These are phyloP conservation scores for Aspergillus carbonarius DNA, from an alignment of 2,329 filamentous ascomycete species.

Conservation along the genomic window DNA sequence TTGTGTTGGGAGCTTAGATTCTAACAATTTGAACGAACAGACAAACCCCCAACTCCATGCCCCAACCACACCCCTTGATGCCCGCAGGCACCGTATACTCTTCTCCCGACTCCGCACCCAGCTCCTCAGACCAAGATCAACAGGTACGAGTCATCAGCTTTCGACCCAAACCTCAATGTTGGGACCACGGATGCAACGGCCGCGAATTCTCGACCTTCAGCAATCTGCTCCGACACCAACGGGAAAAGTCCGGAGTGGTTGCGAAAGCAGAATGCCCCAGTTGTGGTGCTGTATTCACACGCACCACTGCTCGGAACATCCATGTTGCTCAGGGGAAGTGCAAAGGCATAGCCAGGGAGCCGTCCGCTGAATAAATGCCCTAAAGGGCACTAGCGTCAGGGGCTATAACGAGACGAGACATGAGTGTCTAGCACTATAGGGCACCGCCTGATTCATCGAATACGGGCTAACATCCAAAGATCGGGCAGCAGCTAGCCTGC, in stretches of 20 bases:
- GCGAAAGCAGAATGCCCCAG: slow-evolving; percentile 85
- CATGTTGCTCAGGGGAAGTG: slow-evolving; percentile 88
- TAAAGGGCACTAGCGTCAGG: neutral
- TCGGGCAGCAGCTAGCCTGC: neutral
- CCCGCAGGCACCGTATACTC: slow-evolving; percentile 29
- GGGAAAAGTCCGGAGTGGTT: slow-evolving; percentile 90
- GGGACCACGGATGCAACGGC: slow-evolving; percentile 95
- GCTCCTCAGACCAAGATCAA: slow-evolving; percentile 40
- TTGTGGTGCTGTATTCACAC: slow-evolving; percentile 89
- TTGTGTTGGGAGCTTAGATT: neutral
- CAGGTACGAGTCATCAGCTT: slow-evolving; percentile 70
- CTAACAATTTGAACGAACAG: slow-evolving; percentile 20
- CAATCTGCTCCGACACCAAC: slow-evolving; percentile 87
- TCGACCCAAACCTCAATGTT: slow-evolving; percentile 91
- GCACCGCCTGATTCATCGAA: neutral
- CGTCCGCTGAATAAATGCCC: slow-evolving; percentile 24
- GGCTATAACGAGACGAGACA: neutral
- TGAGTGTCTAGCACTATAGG: neutral
- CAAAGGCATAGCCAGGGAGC: slow-evolving; percentile 56
- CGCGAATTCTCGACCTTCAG: slow-evolving; percentile 95
- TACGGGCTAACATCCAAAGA: neutral
- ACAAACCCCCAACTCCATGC: slow-evolving; percentile 27
- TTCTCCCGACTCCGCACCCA: slow-evolving; percentile 24
- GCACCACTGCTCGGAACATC: slow-evolving; percentile 83
- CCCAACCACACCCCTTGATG: slow-evolving; percentile 26